Conservation (phyloP, 2,329 filamentous ascomycete genomes). For the Claviceps spartinae region DNA sequence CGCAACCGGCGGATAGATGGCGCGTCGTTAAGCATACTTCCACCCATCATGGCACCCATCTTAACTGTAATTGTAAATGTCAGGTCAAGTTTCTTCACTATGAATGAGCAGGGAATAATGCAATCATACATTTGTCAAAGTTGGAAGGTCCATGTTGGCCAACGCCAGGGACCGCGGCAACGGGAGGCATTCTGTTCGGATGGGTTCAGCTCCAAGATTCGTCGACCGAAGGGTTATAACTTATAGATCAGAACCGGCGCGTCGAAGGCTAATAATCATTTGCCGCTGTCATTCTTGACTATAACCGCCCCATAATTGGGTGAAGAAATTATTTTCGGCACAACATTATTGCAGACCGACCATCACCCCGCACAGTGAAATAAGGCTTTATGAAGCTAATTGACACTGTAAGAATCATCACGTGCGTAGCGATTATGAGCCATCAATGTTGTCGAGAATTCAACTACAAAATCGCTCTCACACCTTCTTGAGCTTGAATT, state of each 20-base stretch:
- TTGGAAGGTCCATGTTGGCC: constrained; percentile 36
- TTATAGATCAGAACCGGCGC: neutral
- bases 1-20: neutral
- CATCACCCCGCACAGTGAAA: constrained; percentile 16
- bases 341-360: constrained; percentile 14
- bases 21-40: constrained; percentile 53
- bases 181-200: constrained; percentile 23
- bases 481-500: neutral
- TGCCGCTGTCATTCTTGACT: neutral
- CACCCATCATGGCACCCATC: constrained; percentile 98
- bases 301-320: constrained; percentile 14
- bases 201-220: neutral
- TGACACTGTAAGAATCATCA: constrained; percentile 20
- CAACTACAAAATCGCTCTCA: neutral
- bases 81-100: neutral
- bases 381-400: neutral
- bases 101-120: neutral
- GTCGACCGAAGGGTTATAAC: neutral
- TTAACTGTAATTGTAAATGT: constrained; percentile 42
- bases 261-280: too few species aligned
- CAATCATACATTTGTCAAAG: constrained; percentile 38
- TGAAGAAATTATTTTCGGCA: constrained; percentile 9
- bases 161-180: constrained; percentile 23
- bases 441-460: constrained; percentile 8
- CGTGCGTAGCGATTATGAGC: constrained; percentile 22